Conservation (phyloP, 2,329 filamentous ascomycete genomes). For the Alternaria sp. region DNA sequence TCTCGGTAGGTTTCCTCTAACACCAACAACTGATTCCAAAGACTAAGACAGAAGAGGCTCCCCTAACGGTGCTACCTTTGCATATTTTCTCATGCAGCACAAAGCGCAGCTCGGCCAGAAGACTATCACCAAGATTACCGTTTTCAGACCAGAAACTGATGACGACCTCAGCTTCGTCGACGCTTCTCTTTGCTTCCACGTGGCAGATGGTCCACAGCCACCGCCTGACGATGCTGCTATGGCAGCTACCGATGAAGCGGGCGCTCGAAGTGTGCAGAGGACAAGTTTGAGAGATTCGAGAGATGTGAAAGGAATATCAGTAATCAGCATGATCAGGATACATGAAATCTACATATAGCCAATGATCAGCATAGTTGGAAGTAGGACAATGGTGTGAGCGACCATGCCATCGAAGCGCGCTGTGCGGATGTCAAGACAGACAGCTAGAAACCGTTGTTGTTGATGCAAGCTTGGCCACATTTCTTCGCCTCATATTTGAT, state of each 20-base stretch:
- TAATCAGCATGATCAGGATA: neutral
- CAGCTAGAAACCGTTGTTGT: neutral
- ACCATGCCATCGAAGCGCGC: neutral
- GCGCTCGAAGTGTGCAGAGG: neutral
- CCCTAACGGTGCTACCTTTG: conserved; percentile 32
- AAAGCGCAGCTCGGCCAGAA: conserved; percentile 30
- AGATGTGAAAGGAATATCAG: neutral
- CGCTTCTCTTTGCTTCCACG: conserved; percentile 23
- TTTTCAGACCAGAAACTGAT: conserved; percentile 21
- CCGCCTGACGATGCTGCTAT: neutral
- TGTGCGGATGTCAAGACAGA: neutral
- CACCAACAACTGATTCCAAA: neutral
- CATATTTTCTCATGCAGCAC: conserved; percentile 33
- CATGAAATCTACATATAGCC: conserved; percentile 3
- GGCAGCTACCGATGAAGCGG: neutral
- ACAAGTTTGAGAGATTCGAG: neutral
- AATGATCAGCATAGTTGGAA: neutral
- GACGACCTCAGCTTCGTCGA: conserved; percentile 26
- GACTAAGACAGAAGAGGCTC: conserved; percentile 17
- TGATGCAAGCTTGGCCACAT: neutral
- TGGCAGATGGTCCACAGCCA: conserved; percentile 13
- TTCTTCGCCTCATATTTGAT: neutral
- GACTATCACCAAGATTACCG: conserved; percentile 24
- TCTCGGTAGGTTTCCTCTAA: conserved; percentile 13
- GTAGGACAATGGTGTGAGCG: neutral